A percentile compares a stretch with the other conserved stretches of the same genome.
These are phyloP conservation scores for Mycosphaerelloides madeirae DNA, from an alignment of 2,329 filamentous ascomycete genomes.

Conservation along the genomic window DNA sequence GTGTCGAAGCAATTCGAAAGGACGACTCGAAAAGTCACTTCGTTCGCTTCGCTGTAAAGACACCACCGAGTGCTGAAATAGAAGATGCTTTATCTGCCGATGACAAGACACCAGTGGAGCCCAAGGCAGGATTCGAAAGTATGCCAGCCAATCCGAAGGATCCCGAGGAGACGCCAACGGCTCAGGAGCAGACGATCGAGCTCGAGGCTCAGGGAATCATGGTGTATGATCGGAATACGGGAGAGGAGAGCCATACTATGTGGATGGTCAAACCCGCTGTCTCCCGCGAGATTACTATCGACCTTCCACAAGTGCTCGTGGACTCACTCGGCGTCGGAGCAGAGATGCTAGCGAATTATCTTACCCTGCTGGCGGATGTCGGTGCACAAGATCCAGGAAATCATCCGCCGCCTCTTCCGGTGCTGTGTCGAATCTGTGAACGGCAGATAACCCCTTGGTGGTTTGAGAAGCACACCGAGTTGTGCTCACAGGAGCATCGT, in stretches of 20 bases:
- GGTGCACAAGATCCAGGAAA: conserved; percentile 69
- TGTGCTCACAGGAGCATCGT: conserved; percentile 91
- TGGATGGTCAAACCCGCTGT: conserved; percentile 98
- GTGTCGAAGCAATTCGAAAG: conserved; percentile 81
- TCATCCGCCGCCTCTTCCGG: conserved; percentile 74
- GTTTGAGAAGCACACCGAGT: conserved; percentile 98
- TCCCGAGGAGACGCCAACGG: conserved; percentile 3
- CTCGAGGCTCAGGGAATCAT: conserved; percentile 97
- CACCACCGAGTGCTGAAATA: conserved; percentile 56
- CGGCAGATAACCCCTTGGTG: conserved; percentile 97
- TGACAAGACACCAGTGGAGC: conserved; percentile 26
- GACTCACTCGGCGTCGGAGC: conserved; percentile 92
- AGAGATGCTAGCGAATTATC: conserved; percentile 87
- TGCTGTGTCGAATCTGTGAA: conserved; percentile 95
- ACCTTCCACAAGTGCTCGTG: conserved; percentile 81
- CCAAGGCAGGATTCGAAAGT: conserved; percentile 22
- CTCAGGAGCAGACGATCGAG: conserved; percentile 55
- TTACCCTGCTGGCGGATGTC: conserved; percentile 81
- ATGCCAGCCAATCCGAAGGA: conserved; percentile 8
- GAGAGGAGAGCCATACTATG: conserved; percentile 92
- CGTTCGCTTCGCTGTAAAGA: conserved; percentile 68
- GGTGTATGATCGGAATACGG: conserved; percentile 86
- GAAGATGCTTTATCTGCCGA: conserved; percentile 36
- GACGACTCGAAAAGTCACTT: conserved; percentile 92
- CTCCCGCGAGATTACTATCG: conserved; percentile 89